Evolutionary conservation across 2,329 filamentous ascomycete species (phyloP).

Genomic region (Calonectria hongkongensis): DNA sequence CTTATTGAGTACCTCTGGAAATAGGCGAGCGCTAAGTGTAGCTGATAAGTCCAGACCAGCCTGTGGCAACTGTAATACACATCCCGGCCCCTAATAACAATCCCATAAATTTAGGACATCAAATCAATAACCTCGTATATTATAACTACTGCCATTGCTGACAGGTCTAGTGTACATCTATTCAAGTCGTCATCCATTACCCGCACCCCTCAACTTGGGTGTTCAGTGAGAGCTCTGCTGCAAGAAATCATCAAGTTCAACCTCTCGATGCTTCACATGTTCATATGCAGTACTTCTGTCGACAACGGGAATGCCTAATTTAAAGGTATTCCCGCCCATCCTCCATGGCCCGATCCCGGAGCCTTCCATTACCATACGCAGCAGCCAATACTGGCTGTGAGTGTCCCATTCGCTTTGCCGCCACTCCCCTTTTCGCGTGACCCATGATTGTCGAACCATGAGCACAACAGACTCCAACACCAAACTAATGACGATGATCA

Average conservation of each 20-base stretch:
- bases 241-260: background rate
- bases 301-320: background rate
- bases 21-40: too few relatives aligned
- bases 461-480: background rate
- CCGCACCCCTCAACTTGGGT: too few relatives aligned
- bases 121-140: background rate
- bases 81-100: background rate
- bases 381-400: background rate
- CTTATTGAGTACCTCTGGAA: too few relatives aligned
- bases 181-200: background rate
- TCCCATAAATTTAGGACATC: background rate
- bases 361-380: background rate
- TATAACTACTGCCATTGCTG: background rate
- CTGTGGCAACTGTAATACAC: too few relatives aligned
- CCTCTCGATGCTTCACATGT: background rate
- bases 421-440: background rate
- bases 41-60: too few relatives aligned
- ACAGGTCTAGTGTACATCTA: background rate
- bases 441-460: background rate
- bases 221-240: background rate
- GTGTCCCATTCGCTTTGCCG: conserved; percentile 6
- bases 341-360: background rate
- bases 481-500: background rate
- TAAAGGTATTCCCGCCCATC: background rate
- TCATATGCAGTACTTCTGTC: background rate